Evolutionary conservation across 2,329 filamentous ascomycete genomes (phyloP), one percentile per base, ranked within the genome.

Genomic region (Podosphaera leucotricha): DNA sequence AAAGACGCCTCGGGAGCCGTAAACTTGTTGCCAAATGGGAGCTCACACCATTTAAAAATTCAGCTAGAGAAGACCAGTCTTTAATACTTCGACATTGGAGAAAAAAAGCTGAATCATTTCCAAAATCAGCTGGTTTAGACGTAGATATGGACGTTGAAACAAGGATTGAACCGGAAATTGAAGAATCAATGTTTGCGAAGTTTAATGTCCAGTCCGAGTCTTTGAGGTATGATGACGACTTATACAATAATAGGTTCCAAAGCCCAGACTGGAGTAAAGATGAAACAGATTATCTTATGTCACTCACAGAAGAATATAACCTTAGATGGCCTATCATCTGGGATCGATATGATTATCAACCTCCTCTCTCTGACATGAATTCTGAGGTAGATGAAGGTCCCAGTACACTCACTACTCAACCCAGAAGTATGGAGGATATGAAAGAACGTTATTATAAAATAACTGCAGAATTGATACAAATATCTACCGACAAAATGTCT

Each of bases 361-460:
- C 70, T 2, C 62, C 64, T 24, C 57, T 62, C 1, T 60, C 62
- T 16, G 50, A 66, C 41, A 62, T 61, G 43, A 62, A 68, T 41
- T 63, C 64, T 1, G 54, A 54, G 21, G 61, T 56, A 16, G 63
- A 62, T 38, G 62, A 65, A 40, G 62, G 66, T 48, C 71, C 70
- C 2, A 61, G 77, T 22, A 64, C 75, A 26, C 60, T 68, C 0
- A 66, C 67, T 4, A 56, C 64, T 2, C 59, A 62, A 36, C 36
- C 57, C 6, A 74, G 90, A 37, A 77, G 74, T 1, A 75, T 94
- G 67, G 90, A 98, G 59, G 84, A 93, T 48, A 65, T 98, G 48
- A 98, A 98, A 60, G 71, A 77, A 15, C 73, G 90, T 44, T 95
- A 92, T 62, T 98, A 95, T 61, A 73, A 77, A 44, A 74, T 95